Percentiles rank a stretch among this genome's conserved stretches.
These are phyloP conservation scores for Austroboletus novae-zelandiae DNA, from an alignment of 1,284 basidiomycete species.

Conservation along the genomic window DNA sequence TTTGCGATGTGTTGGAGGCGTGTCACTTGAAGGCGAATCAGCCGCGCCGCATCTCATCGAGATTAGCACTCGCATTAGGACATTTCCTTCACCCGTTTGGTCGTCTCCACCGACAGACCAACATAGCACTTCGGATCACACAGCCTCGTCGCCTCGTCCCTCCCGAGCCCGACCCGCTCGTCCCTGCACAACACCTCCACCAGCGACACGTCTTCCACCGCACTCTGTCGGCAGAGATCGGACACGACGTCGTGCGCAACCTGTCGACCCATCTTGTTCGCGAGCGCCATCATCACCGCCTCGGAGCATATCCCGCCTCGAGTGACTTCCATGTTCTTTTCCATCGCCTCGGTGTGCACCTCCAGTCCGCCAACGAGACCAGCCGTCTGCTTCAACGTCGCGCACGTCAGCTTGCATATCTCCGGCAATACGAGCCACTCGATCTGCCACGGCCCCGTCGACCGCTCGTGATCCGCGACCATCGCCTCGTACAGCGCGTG, in stretches of 20 bases:
- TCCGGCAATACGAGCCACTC: conserved; percentile 47
- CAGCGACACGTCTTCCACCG: conserved; percentile 28
- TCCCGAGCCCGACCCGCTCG: conserved; percentile 27
- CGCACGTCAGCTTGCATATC: conserved; percentile 40
- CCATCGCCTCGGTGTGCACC: conserved; percentile 39
- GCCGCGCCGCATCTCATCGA: background rate
- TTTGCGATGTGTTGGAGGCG: conserved; percentile 2
- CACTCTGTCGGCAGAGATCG: conserved; percentile 36
- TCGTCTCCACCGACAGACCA: conserved; percentile 40
- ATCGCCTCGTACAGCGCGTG: conserved; percentile 41
- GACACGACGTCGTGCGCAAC: conserved; percentile 43
- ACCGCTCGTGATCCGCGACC: conserved; percentile 47
- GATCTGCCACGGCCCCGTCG: conserved; percentile 47
- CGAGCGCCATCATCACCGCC: conserved; percentile 47
- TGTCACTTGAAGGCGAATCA: conserved; percentile 5
- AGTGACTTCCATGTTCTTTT: conserved; percentile 37
- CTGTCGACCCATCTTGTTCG: conserved; percentile 39
- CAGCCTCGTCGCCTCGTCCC: conserved; percentile 27
- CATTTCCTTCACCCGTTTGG: conserved; percentile 14
- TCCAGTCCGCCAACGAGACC: conserved; percentile 37
- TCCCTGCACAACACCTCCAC: conserved; percentile 34
- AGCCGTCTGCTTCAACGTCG: conserved; percentile 36
- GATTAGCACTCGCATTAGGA: conserved; percentile 6
- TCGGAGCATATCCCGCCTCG: conserved; percentile 41
- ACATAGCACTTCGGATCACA: conserved; percentile 41